Conservation (phyloP, 306 rosid genomes). For the Argentina anserina region DNA sequence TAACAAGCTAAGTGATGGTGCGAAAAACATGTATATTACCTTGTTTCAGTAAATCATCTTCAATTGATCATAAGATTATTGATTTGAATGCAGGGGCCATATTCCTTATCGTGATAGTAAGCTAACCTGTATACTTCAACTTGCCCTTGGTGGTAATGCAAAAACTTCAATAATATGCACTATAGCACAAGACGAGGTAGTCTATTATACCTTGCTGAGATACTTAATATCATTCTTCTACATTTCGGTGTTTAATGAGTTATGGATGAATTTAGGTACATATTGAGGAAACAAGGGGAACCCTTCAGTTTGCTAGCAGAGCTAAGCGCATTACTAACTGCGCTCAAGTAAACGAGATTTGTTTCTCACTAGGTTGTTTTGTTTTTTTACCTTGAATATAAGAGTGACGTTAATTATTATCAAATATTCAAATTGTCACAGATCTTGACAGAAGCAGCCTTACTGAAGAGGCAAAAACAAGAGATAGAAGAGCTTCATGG, state of each 20-base stretch:
- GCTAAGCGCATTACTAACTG: slow-evolving; percentile 94
- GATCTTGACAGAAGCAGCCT: slow-evolving; percentile 93
- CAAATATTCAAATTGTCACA: slow-evolving; percentile 27
- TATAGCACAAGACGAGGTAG: slow-evolving; percentile 93
- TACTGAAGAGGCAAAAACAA: slow-evolving; percentile 82
- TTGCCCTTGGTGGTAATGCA: slow-evolving; percentile 98
- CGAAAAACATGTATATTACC: slow-evolving; percentile 62
- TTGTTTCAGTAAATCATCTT: background rate
- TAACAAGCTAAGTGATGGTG: slow-evolving; percentile 88
- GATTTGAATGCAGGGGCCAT: slow-evolving; percentile 55
- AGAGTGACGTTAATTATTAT: slow-evolving; percentile 5
- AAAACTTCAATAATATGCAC: slow-evolving; percentile 96
- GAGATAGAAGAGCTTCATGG: slow-evolving; percentile 95
- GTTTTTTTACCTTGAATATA: slow-evolving; percentile 2
- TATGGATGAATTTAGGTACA: slow-evolving; percentile 40
- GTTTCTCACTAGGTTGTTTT: slow-evolving; percentile 8
- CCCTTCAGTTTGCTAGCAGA: slow-evolving; percentile 97
- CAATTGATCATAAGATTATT: background rate
- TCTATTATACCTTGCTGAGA: background rate
- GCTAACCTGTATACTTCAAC: slow-evolving; percentile 97
- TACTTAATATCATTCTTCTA: slow-evolving; percentile 1
- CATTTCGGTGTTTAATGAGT: slow-evolving; percentile 3
- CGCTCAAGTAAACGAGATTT: slow-evolving; percentile 91
- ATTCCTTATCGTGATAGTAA: slow-evolving; percentile 96
- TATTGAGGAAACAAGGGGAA: too few species aligned